A percentile compares a stretch with the other conserved stretches of the same genome.
Conservation (phyloP, 1,284 basidiomycete species). For the Cryptococcus maquisensis region DNA sequence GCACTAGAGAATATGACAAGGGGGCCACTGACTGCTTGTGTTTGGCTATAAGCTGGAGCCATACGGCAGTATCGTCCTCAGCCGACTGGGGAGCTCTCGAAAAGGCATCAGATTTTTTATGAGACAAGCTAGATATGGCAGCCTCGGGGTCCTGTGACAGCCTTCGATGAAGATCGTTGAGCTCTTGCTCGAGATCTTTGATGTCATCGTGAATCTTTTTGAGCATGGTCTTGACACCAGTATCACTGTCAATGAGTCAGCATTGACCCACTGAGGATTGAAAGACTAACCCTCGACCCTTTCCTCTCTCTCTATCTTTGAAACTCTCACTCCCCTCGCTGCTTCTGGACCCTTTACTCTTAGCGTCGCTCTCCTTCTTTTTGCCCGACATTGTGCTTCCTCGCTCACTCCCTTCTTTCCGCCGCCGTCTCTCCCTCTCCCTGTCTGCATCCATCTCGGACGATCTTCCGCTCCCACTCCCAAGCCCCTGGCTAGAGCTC, state of each 20-base stretch:
- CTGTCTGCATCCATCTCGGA: slow-evolving; percentile 45
- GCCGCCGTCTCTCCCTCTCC: slow-evolving; percentile 41
- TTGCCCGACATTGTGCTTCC: slow-evolving; percentile 13
- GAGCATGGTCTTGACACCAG: slow-evolving; percentile 47
- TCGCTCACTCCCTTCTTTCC: slow-evolving; percentile 47
- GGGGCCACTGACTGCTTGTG: slow-evolving; percentile 42
- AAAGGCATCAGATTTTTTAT: slow-evolving; percentile 12
- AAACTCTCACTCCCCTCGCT: slow-evolving; percentile 51
- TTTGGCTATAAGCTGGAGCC: slow-evolving; percentile 46
- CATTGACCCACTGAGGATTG: neutral
- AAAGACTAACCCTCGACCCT: slow-evolving; percentile 35
- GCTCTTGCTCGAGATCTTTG: slow-evolving; percentile 42
- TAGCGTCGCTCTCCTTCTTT: slow-evolving; percentile 32
- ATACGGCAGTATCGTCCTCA: slow-evolving; percentile 31
- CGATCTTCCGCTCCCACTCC: slow-evolving; percentile 2
- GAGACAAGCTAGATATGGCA: slow-evolving; percentile 31
- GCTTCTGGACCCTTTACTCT: slow-evolving; percentile 41
- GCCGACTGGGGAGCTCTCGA: slow-evolving; percentile 13
- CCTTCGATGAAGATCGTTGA: slow-evolving; percentile 47
- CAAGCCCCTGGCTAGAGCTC: slow-evolving; percentile 1
- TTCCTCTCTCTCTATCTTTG: slow-evolving; percentile 45
- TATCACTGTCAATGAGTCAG: slow-evolving; percentile 33
- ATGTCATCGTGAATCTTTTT: slow-evolving; percentile 48
- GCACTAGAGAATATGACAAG: neutral
- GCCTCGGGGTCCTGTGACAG: slow-evolving; percentile 45